phyloP scores from a whole-genome alignment of 139 green algal genomes.

The Penium margaritaceum region DNA sequence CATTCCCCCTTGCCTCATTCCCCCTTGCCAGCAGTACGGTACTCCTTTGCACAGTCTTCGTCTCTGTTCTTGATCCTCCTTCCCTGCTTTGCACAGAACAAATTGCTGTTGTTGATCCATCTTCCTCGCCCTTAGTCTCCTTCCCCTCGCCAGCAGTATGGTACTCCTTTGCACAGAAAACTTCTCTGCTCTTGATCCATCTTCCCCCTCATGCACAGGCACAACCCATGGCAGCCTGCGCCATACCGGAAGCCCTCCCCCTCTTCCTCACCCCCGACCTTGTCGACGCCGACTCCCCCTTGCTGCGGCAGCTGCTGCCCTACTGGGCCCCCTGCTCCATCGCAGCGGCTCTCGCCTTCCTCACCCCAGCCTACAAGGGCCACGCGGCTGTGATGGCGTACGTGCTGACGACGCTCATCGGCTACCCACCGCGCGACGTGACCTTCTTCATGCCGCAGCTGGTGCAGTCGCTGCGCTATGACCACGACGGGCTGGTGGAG shows the following conservation, averaged over 20 bases:
- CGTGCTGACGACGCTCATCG: slow-evolving; percentile 36
- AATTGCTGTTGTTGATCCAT: no score
- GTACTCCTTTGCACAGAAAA: no score
- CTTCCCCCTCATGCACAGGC: no score
- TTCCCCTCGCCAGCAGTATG: no score
- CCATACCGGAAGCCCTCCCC: slow-evolving; percentile 31
- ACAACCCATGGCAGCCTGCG: neutral
- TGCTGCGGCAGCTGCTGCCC: slow-evolving; percentile 26
- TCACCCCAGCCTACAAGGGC: slow-evolving; percentile 25
- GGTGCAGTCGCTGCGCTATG: slow-evolving; percentile 66
- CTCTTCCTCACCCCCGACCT: slow-evolving; percentile 30
- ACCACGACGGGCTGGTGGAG: slow-evolving; percentile 55
- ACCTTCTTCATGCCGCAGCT: slow-evolving; percentile 81
- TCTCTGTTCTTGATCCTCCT: no score
- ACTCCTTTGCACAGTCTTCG: no score
- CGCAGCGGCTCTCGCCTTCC: slow-evolving; percentile 27
- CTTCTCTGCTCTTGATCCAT: no score
- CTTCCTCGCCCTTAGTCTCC: no score
- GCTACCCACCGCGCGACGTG: slow-evolving; percentile 37
- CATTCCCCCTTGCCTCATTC: no score
- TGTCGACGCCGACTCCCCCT: slow-evolving; percentile 14
- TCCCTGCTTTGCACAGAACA: no score
- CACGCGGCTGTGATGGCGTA: slow-evolving; percentile 45
- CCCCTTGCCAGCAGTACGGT: no score
- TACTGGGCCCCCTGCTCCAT: slow-evolving; percentile 49